A percentile compares a stretch with the other conserved stretches of the same genome.
phyloP scores from a whole-genome alignment of 2,329 filamentous ascomycete genomes.

The Didymosphaeria variabile region DNA sequence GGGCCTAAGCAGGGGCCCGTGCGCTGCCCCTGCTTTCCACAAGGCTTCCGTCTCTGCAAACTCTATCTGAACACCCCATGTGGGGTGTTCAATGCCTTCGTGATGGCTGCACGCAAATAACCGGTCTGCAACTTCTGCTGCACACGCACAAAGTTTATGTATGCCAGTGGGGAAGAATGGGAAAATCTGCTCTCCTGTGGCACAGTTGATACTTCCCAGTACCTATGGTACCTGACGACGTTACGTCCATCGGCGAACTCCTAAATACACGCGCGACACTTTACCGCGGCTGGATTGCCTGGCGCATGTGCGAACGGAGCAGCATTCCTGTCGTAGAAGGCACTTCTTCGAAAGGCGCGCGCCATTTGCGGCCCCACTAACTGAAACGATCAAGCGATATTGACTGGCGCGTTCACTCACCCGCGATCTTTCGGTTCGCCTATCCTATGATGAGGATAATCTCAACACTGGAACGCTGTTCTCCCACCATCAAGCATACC shows the following conservation, averaged over 20 bases:
- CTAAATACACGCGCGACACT: not conserved
- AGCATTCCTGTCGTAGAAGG: conserved; percentile 5
- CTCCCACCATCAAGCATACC: not conserved
- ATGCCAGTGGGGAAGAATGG: not conserved
- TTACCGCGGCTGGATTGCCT: not conserved
- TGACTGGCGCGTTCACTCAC: not conserved
- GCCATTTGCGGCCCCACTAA: conserved; percentile 11
- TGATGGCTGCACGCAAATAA: not conserved
- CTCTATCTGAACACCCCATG: not conserved
- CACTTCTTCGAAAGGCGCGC: not conserved
- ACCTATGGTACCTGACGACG: not conserved
- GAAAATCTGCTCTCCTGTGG: not conserved
- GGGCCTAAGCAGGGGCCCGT: not conserved
- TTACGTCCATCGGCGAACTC: conserved; percentile 1
- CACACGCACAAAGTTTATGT: not conserved
- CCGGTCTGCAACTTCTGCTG: not conserved
- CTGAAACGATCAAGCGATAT: conserved; percentile 7
- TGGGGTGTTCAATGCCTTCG: not conserved
- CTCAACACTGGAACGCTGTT: not conserved
- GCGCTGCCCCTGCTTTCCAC: not conserved
- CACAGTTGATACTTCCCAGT: not conserved
- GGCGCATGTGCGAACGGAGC: not conserved
- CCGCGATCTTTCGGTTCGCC: not conserved
- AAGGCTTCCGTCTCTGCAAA: not conserved
- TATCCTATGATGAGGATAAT: not conserved